These are phyloP conservation scores for Kuraishia ogatae DNA, from an alignment of 805 yeast genomes.

Conservation along the genomic window DNA sequence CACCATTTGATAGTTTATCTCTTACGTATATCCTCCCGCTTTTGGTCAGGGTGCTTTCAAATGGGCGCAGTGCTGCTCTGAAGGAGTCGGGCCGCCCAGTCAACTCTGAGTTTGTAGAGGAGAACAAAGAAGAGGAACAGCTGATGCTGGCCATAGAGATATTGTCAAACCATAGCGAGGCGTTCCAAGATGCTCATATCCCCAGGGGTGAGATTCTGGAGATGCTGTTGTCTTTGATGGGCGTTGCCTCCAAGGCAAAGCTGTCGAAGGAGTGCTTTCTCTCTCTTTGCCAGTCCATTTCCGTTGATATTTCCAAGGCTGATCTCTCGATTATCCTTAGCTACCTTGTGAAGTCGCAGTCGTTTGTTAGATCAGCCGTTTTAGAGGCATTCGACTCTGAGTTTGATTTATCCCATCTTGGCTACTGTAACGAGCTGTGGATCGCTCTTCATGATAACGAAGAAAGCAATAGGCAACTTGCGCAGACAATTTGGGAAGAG, in stretches of 20 bases:
- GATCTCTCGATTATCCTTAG: constrained; percentile 56
- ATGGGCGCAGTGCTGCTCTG: constrained; percentile 50
- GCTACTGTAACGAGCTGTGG: constrained; percentile 63
- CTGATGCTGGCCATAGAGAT: constrained; percentile 69
- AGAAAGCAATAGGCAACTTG: constrained; percentile 49
- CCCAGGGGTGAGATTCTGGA: constrained; percentile 62
- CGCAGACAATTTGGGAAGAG: constrained; percentile 81
- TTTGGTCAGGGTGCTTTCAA: constrained; percentile 55
- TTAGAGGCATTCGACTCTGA: constrained; percentile 84
- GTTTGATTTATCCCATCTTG: constrained; percentile 45
- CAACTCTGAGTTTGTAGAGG: constrained; percentile 68
- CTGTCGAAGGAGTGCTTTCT: constrained; percentile 76
- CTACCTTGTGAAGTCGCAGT: constrained; percentile 49
- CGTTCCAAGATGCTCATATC: constrained; percentile 54
- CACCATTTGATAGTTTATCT: constrained; percentile 58
- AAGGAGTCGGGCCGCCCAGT: constrained; percentile 43
- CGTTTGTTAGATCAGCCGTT: constrained; percentile 69
- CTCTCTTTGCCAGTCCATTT: constrained; percentile 67
- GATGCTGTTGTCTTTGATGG: constrained; percentile 58
- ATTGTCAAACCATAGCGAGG: constrained; percentile 57
- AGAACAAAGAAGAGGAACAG: constrained; percentile 85
- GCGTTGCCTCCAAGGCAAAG: constrained; percentile 71
- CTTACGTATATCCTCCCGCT: constrained; percentile 73
- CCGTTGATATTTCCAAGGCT: constrained; percentile 43
- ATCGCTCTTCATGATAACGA: constrained; percentile 72